Conservation (phyloP, 352 stramenopile genomes). For the Globisporangium barbulae region DNA sequence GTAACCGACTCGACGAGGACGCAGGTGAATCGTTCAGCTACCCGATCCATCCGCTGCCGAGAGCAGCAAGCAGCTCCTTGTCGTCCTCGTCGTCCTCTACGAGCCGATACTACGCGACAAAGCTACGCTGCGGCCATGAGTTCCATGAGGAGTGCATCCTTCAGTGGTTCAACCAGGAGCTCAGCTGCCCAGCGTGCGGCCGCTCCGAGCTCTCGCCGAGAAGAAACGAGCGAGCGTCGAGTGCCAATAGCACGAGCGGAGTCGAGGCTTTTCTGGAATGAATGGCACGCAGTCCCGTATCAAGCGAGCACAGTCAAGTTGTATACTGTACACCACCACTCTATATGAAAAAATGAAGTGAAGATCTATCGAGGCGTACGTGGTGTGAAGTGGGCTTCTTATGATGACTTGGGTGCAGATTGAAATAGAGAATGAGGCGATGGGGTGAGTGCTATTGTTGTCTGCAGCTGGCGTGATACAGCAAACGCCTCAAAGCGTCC, state of each 20-base stretch:
- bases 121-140: slow-evolving; percentile 16
- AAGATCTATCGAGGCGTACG: too few species aligned
- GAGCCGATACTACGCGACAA: slow-evolving; percentile 9
- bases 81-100: not conserved
- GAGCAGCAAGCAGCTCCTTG: not conserved
- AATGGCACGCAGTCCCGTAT: not conserved
- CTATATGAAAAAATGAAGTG: too few species aligned
- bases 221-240: not conserved
- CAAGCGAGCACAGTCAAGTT: too few species aligned
- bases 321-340: too few species aligned
- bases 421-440: too few species aligned
- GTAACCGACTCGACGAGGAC: slow-evolving; percentile 10
- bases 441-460: too few species aligned
- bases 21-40: not conserved
- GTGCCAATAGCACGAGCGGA: not conserved
- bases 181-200: slow-evolving; percentile 10
- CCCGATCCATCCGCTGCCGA: not conserved
- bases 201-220: slow-evolving; percentile 2
- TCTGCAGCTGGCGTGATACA: too few species aligned
- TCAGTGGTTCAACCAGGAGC: slow-evolving; percentile 10
- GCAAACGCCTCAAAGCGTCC: too few species aligned
- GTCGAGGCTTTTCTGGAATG: not conserved
- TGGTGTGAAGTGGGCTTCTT: too few species aligned
- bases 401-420: too few species aligned
- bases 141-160: slow-evolving; percentile 20